Evolutionary conservation across 2,329 filamentous ascomycete genomes (phyloP).

Genomic region (Neofusicoccum umdonicola): DNA sequence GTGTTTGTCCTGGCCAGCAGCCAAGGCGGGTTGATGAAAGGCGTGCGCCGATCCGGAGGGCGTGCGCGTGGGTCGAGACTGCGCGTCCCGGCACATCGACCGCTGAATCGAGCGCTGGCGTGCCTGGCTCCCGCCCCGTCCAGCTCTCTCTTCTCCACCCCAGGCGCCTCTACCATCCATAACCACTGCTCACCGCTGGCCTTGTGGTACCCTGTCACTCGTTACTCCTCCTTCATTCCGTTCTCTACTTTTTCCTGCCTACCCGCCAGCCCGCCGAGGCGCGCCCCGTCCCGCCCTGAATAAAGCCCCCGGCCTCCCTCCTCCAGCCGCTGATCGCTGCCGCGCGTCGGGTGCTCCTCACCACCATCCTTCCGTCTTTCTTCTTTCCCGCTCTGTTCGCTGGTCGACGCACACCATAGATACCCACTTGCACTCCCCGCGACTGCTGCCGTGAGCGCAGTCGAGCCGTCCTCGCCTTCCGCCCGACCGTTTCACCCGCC

Average conservation of each 20-base stretch:
- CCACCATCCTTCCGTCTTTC: background rate
- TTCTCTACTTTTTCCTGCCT: background rate
- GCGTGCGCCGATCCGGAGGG: conserved; percentile 13
- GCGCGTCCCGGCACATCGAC: conserved; percentile 11
- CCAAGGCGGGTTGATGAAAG: conserved; percentile 14
- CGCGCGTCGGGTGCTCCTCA: background rate
- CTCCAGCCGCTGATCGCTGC: conserved; percentile 9
- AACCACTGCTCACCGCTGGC: conserved; percentile 12
- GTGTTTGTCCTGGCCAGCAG: background rate
- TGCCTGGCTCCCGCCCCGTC: conserved; percentile 12
- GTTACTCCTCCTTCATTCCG: conserved; percentile 13
- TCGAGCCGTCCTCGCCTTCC: background rate
- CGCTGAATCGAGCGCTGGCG: conserved; percentile 10
- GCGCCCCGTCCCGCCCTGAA: background rate
- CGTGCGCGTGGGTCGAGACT: conserved; percentile 15
- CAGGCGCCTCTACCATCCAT: conserved; percentile 7
- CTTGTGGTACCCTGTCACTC: conserved; percentile 14
- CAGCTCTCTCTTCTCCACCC: conserved; percentile 10
- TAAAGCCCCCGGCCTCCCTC: conserved; percentile 6
- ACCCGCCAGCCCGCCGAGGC: too few relatives aligned
- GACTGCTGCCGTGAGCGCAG: conserved; percentile 2
- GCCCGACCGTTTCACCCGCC: background rate
- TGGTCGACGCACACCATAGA: conserved; percentile 13
- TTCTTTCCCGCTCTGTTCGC: background rate
- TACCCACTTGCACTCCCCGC: background rate